phyloP scores from a whole-genome alignment of 129 eudicot genomes.

The Sambucus nigra region DNA sequence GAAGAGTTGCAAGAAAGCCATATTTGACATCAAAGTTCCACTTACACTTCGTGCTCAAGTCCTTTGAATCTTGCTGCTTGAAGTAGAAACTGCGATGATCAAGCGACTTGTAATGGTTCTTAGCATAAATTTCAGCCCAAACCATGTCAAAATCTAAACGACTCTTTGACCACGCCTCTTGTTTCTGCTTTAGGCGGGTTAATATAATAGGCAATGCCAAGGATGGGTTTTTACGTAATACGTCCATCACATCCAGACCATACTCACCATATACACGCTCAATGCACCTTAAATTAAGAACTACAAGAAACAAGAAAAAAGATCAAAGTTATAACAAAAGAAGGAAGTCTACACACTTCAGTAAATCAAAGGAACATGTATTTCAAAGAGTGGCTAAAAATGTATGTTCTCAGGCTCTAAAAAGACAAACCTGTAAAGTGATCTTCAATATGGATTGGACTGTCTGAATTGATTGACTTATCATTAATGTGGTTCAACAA shows the following conservation, averaged over 20 bases:
- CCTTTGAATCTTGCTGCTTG: conserved; percentile 99
- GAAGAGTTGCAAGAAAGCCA: neutral
- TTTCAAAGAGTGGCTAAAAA: neutral
- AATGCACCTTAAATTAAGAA: conserved; percentile 80
- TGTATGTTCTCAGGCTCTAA: neutral
- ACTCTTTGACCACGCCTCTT: conserved; percentile 89
- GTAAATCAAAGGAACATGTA: too few species aligned
- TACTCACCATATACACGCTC: conserved; percentile 97
- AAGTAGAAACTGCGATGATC: conserved; percentile 98
- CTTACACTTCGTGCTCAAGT: conserved; percentile 82
- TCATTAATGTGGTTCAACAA: conserved; percentile 29
- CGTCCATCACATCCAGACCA: conserved; percentile 92
- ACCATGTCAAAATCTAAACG: conserved; percentile 89
- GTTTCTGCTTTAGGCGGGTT: conserved; percentile 83
- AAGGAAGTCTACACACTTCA: neutral
- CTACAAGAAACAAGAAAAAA: conserved; percentile 27
- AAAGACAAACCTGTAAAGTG: conserved; percentile 60
- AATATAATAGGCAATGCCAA: conserved; percentile 66
- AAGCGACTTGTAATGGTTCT: conserved; percentile 92
- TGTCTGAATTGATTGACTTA: conserved; percentile 22
- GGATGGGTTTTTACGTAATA: conserved; percentile 73
- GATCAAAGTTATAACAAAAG: neutral
- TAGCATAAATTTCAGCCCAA: conserved; percentile 92
- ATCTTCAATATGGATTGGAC: conserved; percentile 55
- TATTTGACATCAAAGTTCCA: conserved; percentile 4